Evolutionary conservation across 2,329 filamentous ascomycete genomes (phyloP).

Genomic region (Scedosporium dehoogii): DNA sequence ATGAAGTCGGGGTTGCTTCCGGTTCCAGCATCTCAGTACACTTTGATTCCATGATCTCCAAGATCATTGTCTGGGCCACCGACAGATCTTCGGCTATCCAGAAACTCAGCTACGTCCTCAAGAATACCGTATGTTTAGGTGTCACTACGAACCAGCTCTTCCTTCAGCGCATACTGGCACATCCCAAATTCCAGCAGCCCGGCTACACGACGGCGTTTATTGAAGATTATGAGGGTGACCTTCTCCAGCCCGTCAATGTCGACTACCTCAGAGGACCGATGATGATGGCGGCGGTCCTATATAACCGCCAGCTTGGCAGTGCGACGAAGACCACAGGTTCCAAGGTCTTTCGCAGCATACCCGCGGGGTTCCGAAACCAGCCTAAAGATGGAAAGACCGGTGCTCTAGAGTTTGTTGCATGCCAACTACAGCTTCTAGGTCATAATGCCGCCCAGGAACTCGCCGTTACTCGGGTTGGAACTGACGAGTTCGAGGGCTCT

Average conservation of each 20-base stretch:
- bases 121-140: conserved; percentile 26
- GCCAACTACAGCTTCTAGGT: not conserved
- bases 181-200: conserved; percentile 50
- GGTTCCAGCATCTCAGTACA: conserved; percentile 27
- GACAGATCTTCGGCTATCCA: conserved; percentile 16
- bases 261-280: not conserved
- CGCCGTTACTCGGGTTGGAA: not conserved
- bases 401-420: not conserved
- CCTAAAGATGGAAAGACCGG: conserved; percentile 2
- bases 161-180: conserved; percentile 52
- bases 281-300: conserved; percentile 3
- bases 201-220: conserved; percentile 62
- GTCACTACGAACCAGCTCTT: conserved; percentile 59
- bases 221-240: not conserved
- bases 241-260: not conserved
- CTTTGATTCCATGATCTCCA: conserved; percentile 34
- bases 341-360: not conserved
- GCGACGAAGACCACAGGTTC: not conserved
- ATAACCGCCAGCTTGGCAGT: not conserved
- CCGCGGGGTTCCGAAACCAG: conserved; percentile 3
- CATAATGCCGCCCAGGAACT: not conserved
- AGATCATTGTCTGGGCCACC: conserved; percentile 31
- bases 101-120: conserved; percentile 20
- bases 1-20: conserved; percentile 26
- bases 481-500: not conserved